Evolutionary conservation across 345 rosid genomes (phyloP).

Genomic region (Balakata baccata): DNA sequence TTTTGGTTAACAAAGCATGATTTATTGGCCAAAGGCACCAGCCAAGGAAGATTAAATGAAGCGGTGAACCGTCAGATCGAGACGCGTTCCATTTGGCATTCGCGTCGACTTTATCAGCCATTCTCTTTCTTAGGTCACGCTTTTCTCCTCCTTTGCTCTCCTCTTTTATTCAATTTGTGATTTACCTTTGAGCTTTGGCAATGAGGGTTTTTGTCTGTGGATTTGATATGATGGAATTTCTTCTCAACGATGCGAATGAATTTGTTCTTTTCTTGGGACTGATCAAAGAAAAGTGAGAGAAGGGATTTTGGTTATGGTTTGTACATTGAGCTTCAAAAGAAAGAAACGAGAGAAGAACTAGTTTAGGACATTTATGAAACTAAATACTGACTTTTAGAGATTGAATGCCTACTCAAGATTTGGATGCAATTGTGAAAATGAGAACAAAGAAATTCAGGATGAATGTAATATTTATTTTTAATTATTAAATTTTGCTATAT

Average conservation of each 20-base stretch:
- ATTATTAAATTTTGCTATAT: too few species aligned
- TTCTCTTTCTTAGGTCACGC: background rate
- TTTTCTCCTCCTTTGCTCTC: background rate
- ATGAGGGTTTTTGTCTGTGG: background rate
- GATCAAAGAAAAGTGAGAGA: too few species aligned
- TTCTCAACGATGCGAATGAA: background rate
- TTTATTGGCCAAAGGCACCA: slow-evolving; percentile 51
- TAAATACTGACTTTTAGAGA: too few species aligned
- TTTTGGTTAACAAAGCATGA: too few species aligned
- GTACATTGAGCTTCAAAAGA: too few species aligned
- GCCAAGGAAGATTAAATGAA: slow-evolving; percentile 73
- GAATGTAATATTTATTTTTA: background rate
- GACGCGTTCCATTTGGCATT: slow-evolving; percentile 88
- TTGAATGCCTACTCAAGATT: too few species aligned
- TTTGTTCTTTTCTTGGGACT: background rate
- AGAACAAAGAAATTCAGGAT: background rate
- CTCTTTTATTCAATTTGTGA: background rate
- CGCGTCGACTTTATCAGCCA: slow-evolving; percentile 19
- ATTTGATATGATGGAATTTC: background rate
- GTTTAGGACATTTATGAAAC: too few species aligned
- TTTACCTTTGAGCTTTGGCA: background rate
- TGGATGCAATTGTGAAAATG: background rate
- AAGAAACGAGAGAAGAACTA: too few species aligned
- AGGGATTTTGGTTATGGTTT: too few species aligned
- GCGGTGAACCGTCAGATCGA: slow-evolving; percentile 83